phyloP scores from a whole-genome alignment of 208 protist genomes.

The Crithidia brevicula region DNA sequence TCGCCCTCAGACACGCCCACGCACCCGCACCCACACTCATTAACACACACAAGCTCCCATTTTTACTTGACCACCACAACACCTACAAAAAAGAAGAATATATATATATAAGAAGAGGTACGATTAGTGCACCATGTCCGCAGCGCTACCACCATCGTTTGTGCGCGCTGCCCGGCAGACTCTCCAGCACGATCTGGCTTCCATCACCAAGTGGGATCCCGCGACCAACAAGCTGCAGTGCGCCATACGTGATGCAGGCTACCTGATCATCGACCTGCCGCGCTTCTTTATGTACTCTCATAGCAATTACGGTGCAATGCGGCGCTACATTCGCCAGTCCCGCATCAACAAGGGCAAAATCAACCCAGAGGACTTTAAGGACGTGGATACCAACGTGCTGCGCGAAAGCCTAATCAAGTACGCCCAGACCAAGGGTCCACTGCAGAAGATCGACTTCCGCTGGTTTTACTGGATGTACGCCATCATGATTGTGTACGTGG shows the following conservation, averaged over 20 bases:
- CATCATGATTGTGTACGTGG: conserved; percentile 78
- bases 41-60: no score
- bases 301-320: conserved; percentile 80
- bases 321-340: conserved; percentile 76
- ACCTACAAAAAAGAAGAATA: not conserved
- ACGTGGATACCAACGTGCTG: conserved; percentile 85
- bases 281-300: conserved; percentile 80
- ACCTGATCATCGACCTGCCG: conserved; percentile 68
- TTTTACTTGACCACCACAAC: not conserved
- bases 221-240: conserved; percentile 67
- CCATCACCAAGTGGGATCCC: conserved; percentile 57
- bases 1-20: no score
- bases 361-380: conserved; percentile 81
- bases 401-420: conserved; percentile 74
- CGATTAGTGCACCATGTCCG: conserved; percentile 8
- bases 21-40: no score
- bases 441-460: conserved; percentile 86
- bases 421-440: conserved; percentile 72
- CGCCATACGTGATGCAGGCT: conserved; percentile 70
- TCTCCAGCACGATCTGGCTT: conserved; percentile 53
- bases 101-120: not conserved
- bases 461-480: conserved; percentile 89
- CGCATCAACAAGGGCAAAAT: conserved; percentile 83
- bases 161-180: conserved; percentile 37
- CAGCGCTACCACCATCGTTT: conserved; percentile 31